Evolutionary conservation across 257 asterid species (phyloP).

Genomic region (Solanum bulbocastanum): DNA sequence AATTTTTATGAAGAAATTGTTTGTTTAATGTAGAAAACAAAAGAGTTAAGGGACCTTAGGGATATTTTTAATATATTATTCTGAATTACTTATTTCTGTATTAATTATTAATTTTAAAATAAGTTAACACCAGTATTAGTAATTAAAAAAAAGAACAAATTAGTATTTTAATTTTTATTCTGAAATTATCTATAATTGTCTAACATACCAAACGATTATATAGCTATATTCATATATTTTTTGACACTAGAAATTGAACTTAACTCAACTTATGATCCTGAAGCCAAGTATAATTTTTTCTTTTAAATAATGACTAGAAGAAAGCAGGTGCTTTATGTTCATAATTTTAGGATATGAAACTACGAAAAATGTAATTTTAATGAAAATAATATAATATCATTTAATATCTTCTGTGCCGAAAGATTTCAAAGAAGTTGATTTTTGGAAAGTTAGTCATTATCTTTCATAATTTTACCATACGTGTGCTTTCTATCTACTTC

Average conservation of each 20-base stretch:
- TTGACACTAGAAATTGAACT: neutral
- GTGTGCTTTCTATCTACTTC: no score
- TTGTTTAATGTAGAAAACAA: no score
- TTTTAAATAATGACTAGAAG: no score
- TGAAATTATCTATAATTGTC: neutral
- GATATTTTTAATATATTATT: neutral
- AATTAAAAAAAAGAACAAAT: no score
- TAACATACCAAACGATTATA: neutral
- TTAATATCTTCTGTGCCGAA: neutral
- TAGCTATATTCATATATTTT: neutral
- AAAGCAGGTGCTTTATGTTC: no score
- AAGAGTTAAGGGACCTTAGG: neutral
- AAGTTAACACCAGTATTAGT: neutral
- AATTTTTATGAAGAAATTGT: neutral
- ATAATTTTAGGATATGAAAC: no score
- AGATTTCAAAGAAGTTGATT: neutral
- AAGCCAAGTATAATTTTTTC: neutral
- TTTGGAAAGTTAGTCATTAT: neutral
- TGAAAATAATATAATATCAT: no score
- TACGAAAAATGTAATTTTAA: no score
- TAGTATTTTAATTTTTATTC: neutral
- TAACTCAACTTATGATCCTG: neutral
- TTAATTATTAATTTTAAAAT: no score
- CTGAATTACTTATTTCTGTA: no score
- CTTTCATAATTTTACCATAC: no score